Evolutionary conservation across 192 early-diverging fungal genomes (phyloP), one percentile per base, ranked within the genome.

Genomic region (Entrophospora sp.): DNA sequence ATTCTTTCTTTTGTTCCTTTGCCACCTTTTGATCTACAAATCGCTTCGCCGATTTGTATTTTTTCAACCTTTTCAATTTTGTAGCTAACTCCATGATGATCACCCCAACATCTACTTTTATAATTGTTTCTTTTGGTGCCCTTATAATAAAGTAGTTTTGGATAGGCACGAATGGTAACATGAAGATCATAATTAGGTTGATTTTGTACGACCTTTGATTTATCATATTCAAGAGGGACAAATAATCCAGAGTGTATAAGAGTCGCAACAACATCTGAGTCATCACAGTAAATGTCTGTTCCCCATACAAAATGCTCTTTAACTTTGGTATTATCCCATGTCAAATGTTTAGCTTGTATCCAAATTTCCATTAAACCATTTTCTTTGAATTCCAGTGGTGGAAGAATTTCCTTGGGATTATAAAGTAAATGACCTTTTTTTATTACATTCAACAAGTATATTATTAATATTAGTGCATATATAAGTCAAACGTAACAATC

Each of bases 271-370:
- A 91, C 69, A 55, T 93, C 91, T 5, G 89, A 89, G 67, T 93
- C 91, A 59, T 93, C 91, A 0, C 87, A 87, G 64, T 93, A 93
- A 30, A 93, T 72, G 61, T 88, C 90, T 1, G 91, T 91, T 20
- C 91, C 91, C 91, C 91, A 93, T 4, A 93, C 10, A 3, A 85
- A 87, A 20, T 78, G 76, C 51, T 71, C 77, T 53, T 79, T 67
- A 4, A 91, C 82, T 25, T 81, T 85, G 6, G 73, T 52, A 68
- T 91, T 91, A 31, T 75, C 62, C 65, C 78, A 91, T 0, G 79
- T 81, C 55, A 91, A 67, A 58, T 81, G 80, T 20, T 77, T 68
- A 7, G 86, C 84, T 3, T 87, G 79, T 9, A 92, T 66, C 5
- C 86, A 79, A 2, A 92, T 77, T 45, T 89, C 85, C 22, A 91